phyloP scores from a whole-genome alignment of 164 flowering plant species.

The Vitis rupestris region DNA sequence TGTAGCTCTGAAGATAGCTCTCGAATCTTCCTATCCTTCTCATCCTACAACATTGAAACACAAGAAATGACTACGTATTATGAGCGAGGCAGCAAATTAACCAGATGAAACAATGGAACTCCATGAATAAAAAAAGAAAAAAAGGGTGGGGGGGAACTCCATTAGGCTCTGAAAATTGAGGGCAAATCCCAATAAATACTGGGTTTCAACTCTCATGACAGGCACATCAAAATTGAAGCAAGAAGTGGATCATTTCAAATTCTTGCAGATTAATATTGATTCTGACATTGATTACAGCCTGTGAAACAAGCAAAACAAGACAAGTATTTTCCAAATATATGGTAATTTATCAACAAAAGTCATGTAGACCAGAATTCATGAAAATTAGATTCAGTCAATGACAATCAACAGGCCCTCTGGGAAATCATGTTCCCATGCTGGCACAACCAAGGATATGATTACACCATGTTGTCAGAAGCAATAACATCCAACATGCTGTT shows the following conservation, averaged over 20 bases:
- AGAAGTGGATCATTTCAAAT: not conserved
- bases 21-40: slow-evolving; percentile 52
- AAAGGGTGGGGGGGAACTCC: not conserved
- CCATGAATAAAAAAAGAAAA: not conserved
- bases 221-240: not conserved
- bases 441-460: too few relatives aligned
- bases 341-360: not conserved
- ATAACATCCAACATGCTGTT: too few relatives aligned
- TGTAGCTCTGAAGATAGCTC: slow-evolving; percentile 49
- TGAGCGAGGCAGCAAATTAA: not conserved
- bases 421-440: not conserved
- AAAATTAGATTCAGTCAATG: not conserved
- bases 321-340: not conserved
- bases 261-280: not conserved
- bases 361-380: not conserved
- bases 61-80: not conserved
- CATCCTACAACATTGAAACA: slow-evolving; percentile 35
- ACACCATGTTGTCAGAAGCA: too few relatives aligned
- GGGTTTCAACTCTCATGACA: not conserved
- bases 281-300: not conserved
- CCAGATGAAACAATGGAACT: not conserved
- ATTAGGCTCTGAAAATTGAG: not conserved
- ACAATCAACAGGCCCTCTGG: not conserved
- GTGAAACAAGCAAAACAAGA: not conserved
- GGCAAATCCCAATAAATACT: not conserved